Conservation (phyloP, 2,329 filamentous ascomycete species). For the Graphiopsis chlorocephala region DNA sequence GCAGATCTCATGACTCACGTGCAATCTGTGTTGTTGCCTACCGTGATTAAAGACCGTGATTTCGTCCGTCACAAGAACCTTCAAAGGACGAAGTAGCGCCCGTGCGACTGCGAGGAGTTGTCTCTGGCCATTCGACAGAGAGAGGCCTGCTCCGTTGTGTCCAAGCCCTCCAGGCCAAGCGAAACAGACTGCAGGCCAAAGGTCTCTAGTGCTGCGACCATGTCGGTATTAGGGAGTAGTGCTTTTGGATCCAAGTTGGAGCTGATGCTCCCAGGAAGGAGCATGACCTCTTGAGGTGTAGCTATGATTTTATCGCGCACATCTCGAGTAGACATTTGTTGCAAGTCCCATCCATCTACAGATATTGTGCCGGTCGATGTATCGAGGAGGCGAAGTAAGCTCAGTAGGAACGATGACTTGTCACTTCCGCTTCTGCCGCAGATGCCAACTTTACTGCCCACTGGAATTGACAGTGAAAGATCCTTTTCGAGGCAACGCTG, state of each 20-base stretch:
- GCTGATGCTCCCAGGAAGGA: constrained; percentile 48
- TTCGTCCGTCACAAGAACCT: constrained; percentile 40
- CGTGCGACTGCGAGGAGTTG: constrained; percentile 52
- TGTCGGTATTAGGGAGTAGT: constrained; percentile 29
- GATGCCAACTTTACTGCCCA: constrained; percentile 51
- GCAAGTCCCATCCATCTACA: constrained; percentile 50
- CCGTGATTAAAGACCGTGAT: constrained; percentile 29
- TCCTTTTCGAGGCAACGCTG: constrained; percentile 52
- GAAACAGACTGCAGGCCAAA: neutral
- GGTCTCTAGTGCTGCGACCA: neutral
- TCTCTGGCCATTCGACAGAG: constrained; percentile 47
- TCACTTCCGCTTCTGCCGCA: constrained; percentile 56
- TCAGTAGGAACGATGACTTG: constrained; percentile 50
- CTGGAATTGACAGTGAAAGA: constrained; percentile 45
- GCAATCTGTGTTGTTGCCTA: neutral
- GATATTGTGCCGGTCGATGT: constrained; percentile 42
- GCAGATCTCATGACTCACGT: neutral
- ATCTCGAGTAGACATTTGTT: constrained; percentile 40
- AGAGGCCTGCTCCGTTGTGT: constrained; percentile 21
- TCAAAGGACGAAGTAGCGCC: constrained; percentile 41
- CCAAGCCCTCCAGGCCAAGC: neutral
- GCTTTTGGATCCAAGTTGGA: constrained; percentile 48
- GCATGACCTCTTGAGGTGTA: constrained; percentile 53
- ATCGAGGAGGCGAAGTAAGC: constrained; percentile 50
- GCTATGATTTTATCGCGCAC: constrained; percentile 47